phyloP scores from a whole-genome alignment of 2,329 filamentous ascomycete species.

The Fusarium drepaniforme region DNA sequence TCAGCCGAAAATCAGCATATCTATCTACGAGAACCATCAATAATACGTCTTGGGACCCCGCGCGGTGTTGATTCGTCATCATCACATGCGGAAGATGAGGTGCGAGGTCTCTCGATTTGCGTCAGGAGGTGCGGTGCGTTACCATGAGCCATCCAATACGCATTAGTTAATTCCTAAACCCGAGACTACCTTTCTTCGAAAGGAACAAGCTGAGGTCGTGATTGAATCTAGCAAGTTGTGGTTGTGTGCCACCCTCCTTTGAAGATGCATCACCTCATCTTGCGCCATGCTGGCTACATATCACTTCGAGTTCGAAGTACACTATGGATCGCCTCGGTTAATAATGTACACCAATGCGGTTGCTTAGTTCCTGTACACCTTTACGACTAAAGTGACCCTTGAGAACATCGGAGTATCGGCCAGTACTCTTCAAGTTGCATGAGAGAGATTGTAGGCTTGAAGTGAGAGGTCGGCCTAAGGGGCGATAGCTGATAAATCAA shows the following conservation, averaged over 20 bases:
- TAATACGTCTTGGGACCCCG: background rate
- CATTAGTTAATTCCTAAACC: background rate
- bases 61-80: background rate
- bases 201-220: background rate
- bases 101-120: constrained; percentile 16
- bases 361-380: background rate
- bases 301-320: background rate
- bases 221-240: background rate
- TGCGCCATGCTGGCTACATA: constrained; percentile 11
- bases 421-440: background rate
- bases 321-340: background rate
- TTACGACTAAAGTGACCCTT: background rate
- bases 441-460: background rate
- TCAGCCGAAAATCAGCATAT: background rate
- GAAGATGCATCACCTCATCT: constrained; percentile 28
- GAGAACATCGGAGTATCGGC: background rate
- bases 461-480: background rate
- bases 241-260: background rate
- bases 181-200: background rate
- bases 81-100: constrained; percentile 9
- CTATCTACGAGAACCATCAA: background rate
- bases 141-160: background rate
- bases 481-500: background rate
- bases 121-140: constrained; percentile 3
- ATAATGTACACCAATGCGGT: background rate